Evolutionary conservation across 2,329 filamentous ascomycete genomes (phyloP), one percentile per base, ranked within the genome.

Genomic region (Chaetomium globosum): DNA sequence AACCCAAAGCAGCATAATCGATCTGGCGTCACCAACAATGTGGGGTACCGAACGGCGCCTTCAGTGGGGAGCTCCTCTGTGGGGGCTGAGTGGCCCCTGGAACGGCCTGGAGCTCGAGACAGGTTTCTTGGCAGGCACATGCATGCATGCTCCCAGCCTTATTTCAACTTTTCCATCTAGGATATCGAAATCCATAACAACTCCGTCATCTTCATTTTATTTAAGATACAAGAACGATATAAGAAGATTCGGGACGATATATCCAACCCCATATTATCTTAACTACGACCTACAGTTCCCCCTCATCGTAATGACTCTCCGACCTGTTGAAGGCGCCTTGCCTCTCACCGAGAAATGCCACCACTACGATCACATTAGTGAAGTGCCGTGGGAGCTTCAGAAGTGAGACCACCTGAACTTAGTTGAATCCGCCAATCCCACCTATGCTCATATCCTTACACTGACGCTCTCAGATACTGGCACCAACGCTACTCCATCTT

Each of bases 401-500:
- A 97, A 97, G 92, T 95, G 77, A 74, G 80, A 33, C 39, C 28
- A 8, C 43, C 30, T 59, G 13, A 21, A 33, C 26, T 1, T 7
- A 43, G 4, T 2, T 64, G 57, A 21, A 56, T 30, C 6, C 12
- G 5, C 13, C 13, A 36, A 55, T 12, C 19, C 13, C 30, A 55
- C 23, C 4, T 19, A 2, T 9, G 19, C 12, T 4, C 13, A 55
- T 21, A 48, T 62, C 54, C 65, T 70, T 33, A 21, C 49, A 23
- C 49, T 30, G 39, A 62, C 53, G 8, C 23, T 1, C 13, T 9
- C 55, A 96, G 93, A 76, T 99, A 99, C 78, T 99, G 92, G 86
- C 83, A 89, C 19, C 93, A 98, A 74, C 87, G 95, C 66, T 89
- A 95, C 76, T 89, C 88, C 60, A 91, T 99, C 70, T 99, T 96